phyloP scores from a whole-genome alignment of 1,139 yeast species.

The Debaryomyces subglobosus region DNA sequence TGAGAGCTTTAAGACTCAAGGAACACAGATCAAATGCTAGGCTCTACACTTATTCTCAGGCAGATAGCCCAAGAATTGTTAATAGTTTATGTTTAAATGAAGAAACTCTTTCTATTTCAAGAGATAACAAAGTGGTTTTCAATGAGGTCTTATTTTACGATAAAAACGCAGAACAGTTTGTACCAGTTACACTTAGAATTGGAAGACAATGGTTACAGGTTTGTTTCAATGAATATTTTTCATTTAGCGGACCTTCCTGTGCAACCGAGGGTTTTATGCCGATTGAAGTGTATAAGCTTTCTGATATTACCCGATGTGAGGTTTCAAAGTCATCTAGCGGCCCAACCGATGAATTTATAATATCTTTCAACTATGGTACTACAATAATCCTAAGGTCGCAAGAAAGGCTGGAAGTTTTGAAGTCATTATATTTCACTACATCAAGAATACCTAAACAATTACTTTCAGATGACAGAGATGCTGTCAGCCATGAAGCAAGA shows the following conservation, averaged over 20 bases:
- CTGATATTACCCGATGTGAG: conserved; percentile 55
- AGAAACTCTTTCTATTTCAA: conserved; percentile 36
- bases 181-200: conserved; percentile 63
- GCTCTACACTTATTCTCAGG: conserved; percentile 43
- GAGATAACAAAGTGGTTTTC: conserved; percentile 66
- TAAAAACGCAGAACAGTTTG: conserved; percentile 24
- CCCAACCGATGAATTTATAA: conserved; percentile 51
- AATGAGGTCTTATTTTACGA: conserved; percentile 59
- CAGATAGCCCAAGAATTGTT: conserved; percentile 52
- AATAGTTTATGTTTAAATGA: conserved; percentile 53
- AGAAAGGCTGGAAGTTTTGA: conserved; percentile 68
- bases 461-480: conserved; percentile 25
- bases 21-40: conserved; percentile 23
- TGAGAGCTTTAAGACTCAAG: conserved; percentile 21
- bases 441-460: conserved; percentile 46
- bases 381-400: conserved; percentile 58
- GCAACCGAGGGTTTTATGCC: conserved; percentile 44
- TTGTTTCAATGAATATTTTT: conserved; percentile 34
- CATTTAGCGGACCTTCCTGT: conserved; percentile 24
- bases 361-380: conserved; percentile 49
- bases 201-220: conserved; percentile 74
- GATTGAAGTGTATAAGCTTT: conserved; percentile 54
- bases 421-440: conserved; percentile 69
- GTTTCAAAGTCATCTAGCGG: conserved; percentile 52
- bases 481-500: conserved; percentile 23